Conservation (phyloP, 768 basidiomycete genomes). For the Termitomyces sp. region DNA sequence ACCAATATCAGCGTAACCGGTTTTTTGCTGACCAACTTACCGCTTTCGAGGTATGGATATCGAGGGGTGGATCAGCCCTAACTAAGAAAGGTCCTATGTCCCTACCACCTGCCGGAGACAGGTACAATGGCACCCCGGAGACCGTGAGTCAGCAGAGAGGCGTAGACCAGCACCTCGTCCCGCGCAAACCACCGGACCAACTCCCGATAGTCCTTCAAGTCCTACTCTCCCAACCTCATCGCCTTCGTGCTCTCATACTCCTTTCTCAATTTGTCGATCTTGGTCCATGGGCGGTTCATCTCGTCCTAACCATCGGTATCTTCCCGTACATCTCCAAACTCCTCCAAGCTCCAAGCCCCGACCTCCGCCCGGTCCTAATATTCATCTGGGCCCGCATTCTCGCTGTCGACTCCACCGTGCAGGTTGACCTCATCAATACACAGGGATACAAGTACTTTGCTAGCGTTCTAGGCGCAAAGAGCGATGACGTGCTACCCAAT, state of each 20-base stretch:
- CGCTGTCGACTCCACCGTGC: conserved; percentile 92
- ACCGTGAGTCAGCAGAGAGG: conserved; percentile 14
- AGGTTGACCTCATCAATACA: conserved; percentile 81
- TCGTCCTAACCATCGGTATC: conserved; percentile 94
- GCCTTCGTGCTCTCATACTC: conserved; percentile 90
- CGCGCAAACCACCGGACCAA: conserved; percentile 92
- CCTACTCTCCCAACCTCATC: conserved; percentile 91
- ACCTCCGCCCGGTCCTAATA: conserved; percentile 94
- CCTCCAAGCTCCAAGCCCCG: conserved; percentile 89
- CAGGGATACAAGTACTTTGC: conserved; percentile 86
- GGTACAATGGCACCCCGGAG: conserved; percentile 15
- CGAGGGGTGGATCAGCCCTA: conserved; percentile 82
- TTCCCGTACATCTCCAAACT: conserved; percentile 98
- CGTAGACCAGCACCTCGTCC: conserved; percentile 51
- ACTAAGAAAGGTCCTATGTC: conserved; percentile 74
- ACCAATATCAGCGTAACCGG: conserved; percentile 76
- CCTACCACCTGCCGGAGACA: conserved; percentile 46
- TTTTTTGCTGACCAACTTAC: conserved; percentile 97
- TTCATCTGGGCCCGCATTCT: conserved; percentile 99
- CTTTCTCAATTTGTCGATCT: conserved; percentile 97
- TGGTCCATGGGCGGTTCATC: conserved; percentile 97
- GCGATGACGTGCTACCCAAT: conserved; percentile 80
- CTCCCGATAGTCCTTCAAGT: conserved; percentile 98
- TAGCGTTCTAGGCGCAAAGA: conserved; percentile 62
- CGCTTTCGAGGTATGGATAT: conserved; percentile 98